phyloP scores from a whole-genome alignment of 2,329 filamentous ascomycete genomes.

The Ilyonectria sp. region DNA sequence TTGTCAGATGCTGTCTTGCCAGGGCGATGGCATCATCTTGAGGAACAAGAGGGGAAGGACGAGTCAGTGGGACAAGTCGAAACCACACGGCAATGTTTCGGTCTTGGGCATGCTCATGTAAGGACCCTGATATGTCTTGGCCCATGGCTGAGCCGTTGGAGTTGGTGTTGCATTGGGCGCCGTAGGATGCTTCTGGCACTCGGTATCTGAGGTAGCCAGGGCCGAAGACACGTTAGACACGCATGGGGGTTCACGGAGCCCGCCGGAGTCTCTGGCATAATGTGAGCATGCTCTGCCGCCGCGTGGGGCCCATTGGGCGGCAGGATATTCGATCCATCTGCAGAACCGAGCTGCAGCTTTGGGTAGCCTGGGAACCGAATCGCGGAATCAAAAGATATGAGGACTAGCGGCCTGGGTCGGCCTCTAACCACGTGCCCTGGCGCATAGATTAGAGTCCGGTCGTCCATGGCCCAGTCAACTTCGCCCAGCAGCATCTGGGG shows the following conservation, averaged over 20 bases:
- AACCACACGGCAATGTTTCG: not conserved
- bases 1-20: not conserved
- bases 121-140: not conserved
- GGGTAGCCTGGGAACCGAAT: constrained; percentile 42
- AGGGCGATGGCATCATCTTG: not conserved
- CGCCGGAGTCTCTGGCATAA: not conserved
- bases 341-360: constrained; percentile 18
- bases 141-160: not conserved
- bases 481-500: constrained; percentile 48
- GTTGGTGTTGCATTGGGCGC: not conserved
- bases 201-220: not conserved
- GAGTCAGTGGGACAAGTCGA: constrained; percentile 17
- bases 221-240: not conserved
- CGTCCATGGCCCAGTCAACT: constrained; percentile 61
- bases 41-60: not conserved
- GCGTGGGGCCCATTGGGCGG: not conserved
- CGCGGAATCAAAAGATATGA: constrained; percentile 51
- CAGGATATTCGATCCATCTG: not conserved
- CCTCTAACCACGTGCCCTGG: constrained; percentile 31
- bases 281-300: not conserved
- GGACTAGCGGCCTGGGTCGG: constrained; percentile 39
- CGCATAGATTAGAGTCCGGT: constrained; percentile 64
- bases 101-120: constrained; percentile 20
- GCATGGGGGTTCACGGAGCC: not conserved
- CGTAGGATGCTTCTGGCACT: not conserved